phyloP scores from a whole-genome alignment of 2,329 filamentous ascomycete genomes.

The Torrubiella hemipterigena region DNA sequence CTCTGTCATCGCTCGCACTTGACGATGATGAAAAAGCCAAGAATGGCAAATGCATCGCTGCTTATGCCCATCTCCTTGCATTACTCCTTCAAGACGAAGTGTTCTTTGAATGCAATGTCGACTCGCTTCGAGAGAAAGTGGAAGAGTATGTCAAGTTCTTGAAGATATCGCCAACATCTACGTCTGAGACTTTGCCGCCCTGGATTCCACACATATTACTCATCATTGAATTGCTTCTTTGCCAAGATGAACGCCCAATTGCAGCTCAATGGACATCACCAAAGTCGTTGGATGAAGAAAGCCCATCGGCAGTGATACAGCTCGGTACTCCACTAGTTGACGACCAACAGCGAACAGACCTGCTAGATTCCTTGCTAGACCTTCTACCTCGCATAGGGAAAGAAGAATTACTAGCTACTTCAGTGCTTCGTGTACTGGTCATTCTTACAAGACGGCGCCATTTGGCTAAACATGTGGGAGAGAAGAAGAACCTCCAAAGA shows the following conservation, averaged over 20 bases:
- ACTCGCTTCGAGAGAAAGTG: slow-evolving; percentile 66
- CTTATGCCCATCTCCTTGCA: slow-evolving; percentile 85
- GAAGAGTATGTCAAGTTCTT: slow-evolving; percentile 68
- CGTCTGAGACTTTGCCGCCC: slow-evolving; percentile 72
- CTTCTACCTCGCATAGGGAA: slow-evolving; percentile 80
- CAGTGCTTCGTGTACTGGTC: slow-evolving; percentile 71
- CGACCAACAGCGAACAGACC: slow-evolving; percentile 50
- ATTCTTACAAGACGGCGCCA: slow-evolving; percentile 73
- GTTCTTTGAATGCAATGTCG: slow-evolving; percentile 69
- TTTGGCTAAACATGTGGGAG: slow-evolving; percentile 64
- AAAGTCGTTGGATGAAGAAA: slow-evolving; percentile 32
- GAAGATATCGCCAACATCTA: slow-evolving; percentile 51
- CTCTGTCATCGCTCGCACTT: slow-evolving; percentile 57
- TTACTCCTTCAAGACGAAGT: slow-evolving; percentile 70
- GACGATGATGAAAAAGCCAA: slow-evolving; percentile 55
- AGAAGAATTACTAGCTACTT: slow-evolving; percentile 72
- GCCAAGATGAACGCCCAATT: slow-evolving; percentile 72
- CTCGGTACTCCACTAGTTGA: slow-evolving; percentile 45
- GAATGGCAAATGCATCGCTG: slow-evolving; percentile 54
- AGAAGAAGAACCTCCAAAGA: slow-evolving; percentile 80
- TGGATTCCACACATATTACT: slow-evolving; percentile 89
- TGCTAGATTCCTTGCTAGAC: slow-evolving; percentile 71
- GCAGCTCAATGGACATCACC: slow-evolving; percentile 59
- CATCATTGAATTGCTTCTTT: slow-evolving; percentile 81
- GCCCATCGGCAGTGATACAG: slow-evolving; percentile 45